These are phyloP conservation scores for Eucalyptus cloeziana DNA, from an alignment of 345 rosid species.

Conservation along the genomic window DNA sequence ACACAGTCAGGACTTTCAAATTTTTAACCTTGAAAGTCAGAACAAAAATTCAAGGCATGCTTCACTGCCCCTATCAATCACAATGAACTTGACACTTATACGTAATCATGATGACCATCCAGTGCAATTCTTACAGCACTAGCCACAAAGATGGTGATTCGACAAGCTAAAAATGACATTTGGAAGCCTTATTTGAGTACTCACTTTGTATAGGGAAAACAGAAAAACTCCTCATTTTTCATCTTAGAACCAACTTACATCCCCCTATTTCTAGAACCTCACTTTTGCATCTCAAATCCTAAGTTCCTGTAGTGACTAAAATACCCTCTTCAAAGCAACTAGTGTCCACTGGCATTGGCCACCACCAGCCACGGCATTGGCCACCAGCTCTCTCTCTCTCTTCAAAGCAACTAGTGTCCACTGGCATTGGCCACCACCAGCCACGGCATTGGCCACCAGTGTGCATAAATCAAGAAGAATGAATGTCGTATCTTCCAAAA, in stretches of 20 bases:
- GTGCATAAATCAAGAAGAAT: background rate
- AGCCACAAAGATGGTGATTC: background rate
- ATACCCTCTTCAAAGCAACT: background rate
- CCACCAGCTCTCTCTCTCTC: background rate
- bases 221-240: background rate
- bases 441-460: too few species aligned
- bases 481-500: background rate
- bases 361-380: background rate
- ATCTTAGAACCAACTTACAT: background rate
- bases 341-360: background rate
- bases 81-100: background rate
- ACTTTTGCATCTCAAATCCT: background rate
- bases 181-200: background rate
- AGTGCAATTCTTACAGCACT: background rate
- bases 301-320: background rate
- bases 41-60: background rate
- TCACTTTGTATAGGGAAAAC: background rate
- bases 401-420: background rate
- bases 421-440: background rate
- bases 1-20: background rate
- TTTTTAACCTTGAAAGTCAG: background rate
- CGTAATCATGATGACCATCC: background rate
- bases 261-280: background rate
- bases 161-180: background rate
- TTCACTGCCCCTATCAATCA: background rate